Conservation (phyloP, 257 asterid species). For the Solanum virginianum region DNA sequence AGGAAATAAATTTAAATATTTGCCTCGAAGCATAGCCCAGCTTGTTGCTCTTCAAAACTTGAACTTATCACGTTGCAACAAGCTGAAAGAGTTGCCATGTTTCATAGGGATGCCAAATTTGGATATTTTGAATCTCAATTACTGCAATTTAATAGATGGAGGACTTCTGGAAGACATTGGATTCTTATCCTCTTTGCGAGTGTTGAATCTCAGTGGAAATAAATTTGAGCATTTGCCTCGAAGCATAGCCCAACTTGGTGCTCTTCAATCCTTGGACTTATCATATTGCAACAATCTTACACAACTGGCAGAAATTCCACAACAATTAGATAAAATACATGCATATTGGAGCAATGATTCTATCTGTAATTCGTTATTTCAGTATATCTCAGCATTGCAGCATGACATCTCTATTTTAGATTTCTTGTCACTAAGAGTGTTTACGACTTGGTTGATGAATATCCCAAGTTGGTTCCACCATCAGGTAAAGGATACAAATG, state of each 20-base stretch:
- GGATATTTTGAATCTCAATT: background rate
- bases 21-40: too few species aligned
- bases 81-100: too few species aligned
- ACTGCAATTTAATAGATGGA: background rate
- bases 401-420: background rate
- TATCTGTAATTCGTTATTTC: background rate
- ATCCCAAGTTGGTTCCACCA: background rate
- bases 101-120: too few species aligned
- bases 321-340: too few species aligned
- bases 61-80: too few species aligned
- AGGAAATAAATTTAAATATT: too few species aligned
- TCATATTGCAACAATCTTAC: background rate
- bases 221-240: background rate
- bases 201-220: accelerated
- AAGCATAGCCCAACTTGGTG: background rate
- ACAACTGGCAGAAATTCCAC: background rate
- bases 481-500: background rate
- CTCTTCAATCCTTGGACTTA: background rate
- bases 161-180: background rate
- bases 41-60: too few species aligned
- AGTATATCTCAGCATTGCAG: background rate
- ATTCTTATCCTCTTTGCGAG: background rate
- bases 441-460: accelerated
- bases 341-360: background rate
- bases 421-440: background rate